These are phyloP conservation scores for Fusarium penzigii DNA, from an alignment of 2,329 filamentous ascomycete genomes.

Conservation along the genomic window DNA sequence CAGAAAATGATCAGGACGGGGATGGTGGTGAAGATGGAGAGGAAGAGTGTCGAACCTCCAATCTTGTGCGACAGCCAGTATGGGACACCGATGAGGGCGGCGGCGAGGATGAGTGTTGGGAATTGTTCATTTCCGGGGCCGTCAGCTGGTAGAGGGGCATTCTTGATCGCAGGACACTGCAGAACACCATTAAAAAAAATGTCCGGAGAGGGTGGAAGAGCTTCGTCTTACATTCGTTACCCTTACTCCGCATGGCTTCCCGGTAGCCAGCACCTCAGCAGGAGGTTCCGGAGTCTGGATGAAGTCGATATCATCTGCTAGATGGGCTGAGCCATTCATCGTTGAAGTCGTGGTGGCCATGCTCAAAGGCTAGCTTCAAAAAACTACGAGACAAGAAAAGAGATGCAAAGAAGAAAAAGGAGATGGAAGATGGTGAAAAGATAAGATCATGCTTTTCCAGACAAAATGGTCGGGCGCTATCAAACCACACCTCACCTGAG, in stretches of 20 bases:
- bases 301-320: conserved; percentile 23
- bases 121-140: conserved; percentile 79
- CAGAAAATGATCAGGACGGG: conserved; percentile 81
- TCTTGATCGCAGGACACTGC: conserved; percentile 88
- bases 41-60: conserved; percentile 81
- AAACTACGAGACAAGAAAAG: neutral
- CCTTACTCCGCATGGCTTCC: conserved; percentile 17
- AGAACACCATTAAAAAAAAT: neutral
- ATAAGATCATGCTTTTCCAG: neutral
- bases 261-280: conserved; percentile 15
- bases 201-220: too few species aligned
- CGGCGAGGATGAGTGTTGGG: conserved; percentile 71
- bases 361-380: neutral
- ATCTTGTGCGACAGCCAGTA: conserved; percentile 78
- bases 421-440: neutral
- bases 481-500: conserved; percentile 17
- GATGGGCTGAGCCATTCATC: conserved; percentile 22
- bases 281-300: conserved; percentile 21
- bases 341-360: conserved; percentile 14
- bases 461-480: neutral
- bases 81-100: conserved; percentile 68
- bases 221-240: conserved; percentile 15
- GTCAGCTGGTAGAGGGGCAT: conserved; percentile 87
- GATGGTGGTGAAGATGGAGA: conserved; percentile 71
- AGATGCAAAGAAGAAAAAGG: neutral